phyloP scores from a whole-genome alignment of 192 early-diverging fungal species.

The Podila clonocystis region DNA sequence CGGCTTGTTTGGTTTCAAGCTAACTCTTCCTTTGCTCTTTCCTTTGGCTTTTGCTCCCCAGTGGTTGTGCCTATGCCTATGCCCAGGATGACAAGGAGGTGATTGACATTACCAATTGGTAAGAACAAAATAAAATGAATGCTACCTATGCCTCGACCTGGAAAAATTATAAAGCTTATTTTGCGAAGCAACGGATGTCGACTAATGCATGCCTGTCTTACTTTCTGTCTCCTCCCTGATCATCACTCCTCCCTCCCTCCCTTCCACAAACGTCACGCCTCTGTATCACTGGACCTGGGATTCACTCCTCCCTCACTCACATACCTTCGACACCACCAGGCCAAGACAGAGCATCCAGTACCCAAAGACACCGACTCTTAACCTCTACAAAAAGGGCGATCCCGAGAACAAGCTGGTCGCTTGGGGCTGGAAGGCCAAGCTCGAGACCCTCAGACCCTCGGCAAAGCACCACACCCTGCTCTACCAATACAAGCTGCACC shows the following conservation, averaged over 20 bases:
- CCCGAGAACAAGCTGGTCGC: conserved; percentile 50
- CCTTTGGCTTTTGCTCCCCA: conserved; percentile 42
- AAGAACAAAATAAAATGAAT: neutral
- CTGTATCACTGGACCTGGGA: neutral
- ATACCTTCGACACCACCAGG: conserved; percentile 12
- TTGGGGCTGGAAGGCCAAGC: conserved; percentile 56
- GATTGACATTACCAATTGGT: conserved; percentile 45
- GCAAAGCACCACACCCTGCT: conserved; percentile 49
- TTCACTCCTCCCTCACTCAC: no score
- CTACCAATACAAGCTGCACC: conserved; percentile 60
- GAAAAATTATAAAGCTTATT: no score
- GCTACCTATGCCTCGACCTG: neutral
- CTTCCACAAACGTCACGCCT: neutral
- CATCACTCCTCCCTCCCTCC: neutral
- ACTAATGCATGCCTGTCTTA: neutral
- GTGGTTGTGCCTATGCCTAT: conserved; percentile 47
- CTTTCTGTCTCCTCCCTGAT: neutral
- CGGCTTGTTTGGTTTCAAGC: no score
- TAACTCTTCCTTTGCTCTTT: conserved; percentile 32
- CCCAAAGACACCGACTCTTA: conserved; percentile 59
- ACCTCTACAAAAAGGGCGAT: conserved; percentile 55
- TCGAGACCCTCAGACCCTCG: conserved; percentile 43
- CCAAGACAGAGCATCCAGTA: conserved; percentile 51
- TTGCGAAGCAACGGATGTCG: no score
- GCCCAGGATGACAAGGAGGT: conserved; percentile 48